Base-by-base conservation (phyloP, 371 early-diverging fungal species). In the Capniomyces stellatus region DNA sequence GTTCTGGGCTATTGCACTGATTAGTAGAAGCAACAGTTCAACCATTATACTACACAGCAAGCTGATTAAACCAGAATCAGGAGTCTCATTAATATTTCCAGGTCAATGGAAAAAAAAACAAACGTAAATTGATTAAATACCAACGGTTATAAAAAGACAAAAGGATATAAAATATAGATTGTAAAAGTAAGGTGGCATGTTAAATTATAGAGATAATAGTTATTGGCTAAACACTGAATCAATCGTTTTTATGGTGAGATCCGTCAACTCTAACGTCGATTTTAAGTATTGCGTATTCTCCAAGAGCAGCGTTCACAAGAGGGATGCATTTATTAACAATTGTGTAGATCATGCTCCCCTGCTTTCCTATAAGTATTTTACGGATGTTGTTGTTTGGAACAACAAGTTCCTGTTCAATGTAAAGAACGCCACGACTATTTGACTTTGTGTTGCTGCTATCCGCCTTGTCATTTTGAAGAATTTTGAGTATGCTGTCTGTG, bases 321-420 rank as follows among this genome's bases (percentile, higher is more conserved):
- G 13, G 13, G 13, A n/a, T 13, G n/a, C 40, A 40, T 12, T 13
- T n/a, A 13, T 40, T 40, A n/a, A 40, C 18, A 28, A 71, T 56
- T 18, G 54, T 43, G 25, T 57, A 55, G 31, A 70, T 62, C 3
- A 50, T 27, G 24, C 44, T 27, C 39, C 70, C 70, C 4, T 47
- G 21, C 15, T 51, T 29, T 28, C 70, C 70, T n/a, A 70, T 43
- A 46, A 70, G 31, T 54, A 71, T 71, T 62, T 60, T 67, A 51
- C 66, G 58, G 42, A 51, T 53, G 31, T 49, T 56, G 21, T 27
- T 44, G 13, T 52, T 35, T 22, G 51, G 8, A 29, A 71, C 56
- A 3, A 58, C 24, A 42, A 64, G 52, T 57, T 63, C 52, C 50
- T 63, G 67, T 31, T 42, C 43, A 27, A 64, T 51, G n/a, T n/a